phyloP scores from a whole-genome alignment of 2,329 filamentous ascomycete species.

The Fusarium citri region DNA sequence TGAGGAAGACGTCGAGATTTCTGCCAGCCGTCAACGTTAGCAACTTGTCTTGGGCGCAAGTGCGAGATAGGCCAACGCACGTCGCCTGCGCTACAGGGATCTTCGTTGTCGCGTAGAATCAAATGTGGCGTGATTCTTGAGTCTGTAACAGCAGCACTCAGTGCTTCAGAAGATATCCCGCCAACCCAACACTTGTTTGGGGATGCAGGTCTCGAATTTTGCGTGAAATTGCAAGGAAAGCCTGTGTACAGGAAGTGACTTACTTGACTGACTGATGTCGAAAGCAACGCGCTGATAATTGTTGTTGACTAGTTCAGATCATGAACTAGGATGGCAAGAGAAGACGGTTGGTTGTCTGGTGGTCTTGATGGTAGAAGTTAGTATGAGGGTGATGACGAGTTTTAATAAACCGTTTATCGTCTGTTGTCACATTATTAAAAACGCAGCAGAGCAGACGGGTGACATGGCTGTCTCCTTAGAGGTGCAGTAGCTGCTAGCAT shows the following conservation, averaged over 20 bases:
- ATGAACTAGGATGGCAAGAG: not conserved
- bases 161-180: slow-evolving; percentile 37
- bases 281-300: slow-evolving; percentile 6
- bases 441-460: slow-evolving; percentile 18
- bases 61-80: slow-evolving; percentile 16
- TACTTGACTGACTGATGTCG: slow-evolving; percentile 29
- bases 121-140: slow-evolving; percentile 43
- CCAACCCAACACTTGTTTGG: slow-evolving; percentile 34
- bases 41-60: slow-evolving; percentile 25
- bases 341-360: slow-evolving; percentile 17
- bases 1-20: slow-evolving; percentile 35
- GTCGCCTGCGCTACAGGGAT: slow-evolving; percentile 37
- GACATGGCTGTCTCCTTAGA: slow-evolving; percentile 12
- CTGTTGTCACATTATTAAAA: slow-evolving; percentile 27
- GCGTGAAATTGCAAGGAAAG: slow-evolving; percentile 34
- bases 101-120: slow-evolving; percentile 32
- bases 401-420: slow-evolving; percentile 13
- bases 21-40: slow-evolving; percentile 32
- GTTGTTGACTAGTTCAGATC: slow-evolving; percentile 29
- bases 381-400: slow-evolving; percentile 17
- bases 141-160: slow-evolving; percentile 34
- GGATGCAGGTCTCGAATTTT: slow-evolving; percentile 35
- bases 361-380: slow-evolving; percentile 26
- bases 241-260: slow-evolving; percentile 28
- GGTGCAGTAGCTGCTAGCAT: slow-evolving; percentile 19